A percentile compares a stretch with the other conserved stretches of the same genome.
Evolutionary conservation across 441 rosid species (phyloP).

Genomic region (Kokia cookei): DNA sequence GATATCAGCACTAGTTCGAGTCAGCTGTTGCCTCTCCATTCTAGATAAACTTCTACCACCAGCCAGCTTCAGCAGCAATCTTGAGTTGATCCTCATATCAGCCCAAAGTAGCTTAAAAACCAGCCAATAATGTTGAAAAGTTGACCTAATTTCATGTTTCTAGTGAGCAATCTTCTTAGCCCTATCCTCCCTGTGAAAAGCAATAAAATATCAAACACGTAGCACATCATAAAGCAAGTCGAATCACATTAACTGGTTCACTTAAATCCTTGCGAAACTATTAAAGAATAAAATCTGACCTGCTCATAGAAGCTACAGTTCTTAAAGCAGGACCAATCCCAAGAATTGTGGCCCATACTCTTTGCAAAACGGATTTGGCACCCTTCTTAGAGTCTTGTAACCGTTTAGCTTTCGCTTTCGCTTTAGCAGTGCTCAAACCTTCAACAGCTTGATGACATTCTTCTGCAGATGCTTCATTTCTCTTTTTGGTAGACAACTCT

Average conservation of each 20-base stretch:
- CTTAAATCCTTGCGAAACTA: neutral
- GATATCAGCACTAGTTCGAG: constrained; percentile 90
- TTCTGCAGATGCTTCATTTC: constrained; percentile 88
- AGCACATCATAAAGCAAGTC: constrained; percentile 4
- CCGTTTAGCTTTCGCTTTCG: constrained; percentile 82
- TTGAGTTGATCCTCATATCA: constrained; percentile 76
- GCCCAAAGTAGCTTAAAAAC: constrained; percentile 93
- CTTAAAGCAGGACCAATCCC: constrained; percentile 90
- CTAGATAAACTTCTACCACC: constrained; percentile 80
- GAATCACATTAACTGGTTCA: constrained; percentile 5
- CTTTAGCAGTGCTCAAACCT: constrained; percentile 76
- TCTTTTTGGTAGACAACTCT: constrained; percentile 35
- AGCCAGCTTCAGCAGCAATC: constrained; percentile 78
- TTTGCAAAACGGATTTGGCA: constrained; percentile 48
- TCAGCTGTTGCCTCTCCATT: constrained; percentile 93
- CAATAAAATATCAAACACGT: constrained; percentile 7
- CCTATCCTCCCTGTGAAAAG: constrained; percentile 60
- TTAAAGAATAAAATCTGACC: constrained; percentile 34
- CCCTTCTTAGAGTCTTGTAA: constrained; percentile 54
- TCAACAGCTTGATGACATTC: constrained; percentile 97
- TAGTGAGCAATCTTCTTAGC: constrained; percentile 49
- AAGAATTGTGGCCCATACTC: constrained; percentile 53
- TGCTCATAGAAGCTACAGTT: constrained; percentile 94
- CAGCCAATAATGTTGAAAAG: constrained; percentile 83
- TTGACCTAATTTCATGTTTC: constrained; percentile 60